Conservation (phyloP, 2,329 filamentous ascomycete genomes). For the Arthroderma sp. region DNA sequence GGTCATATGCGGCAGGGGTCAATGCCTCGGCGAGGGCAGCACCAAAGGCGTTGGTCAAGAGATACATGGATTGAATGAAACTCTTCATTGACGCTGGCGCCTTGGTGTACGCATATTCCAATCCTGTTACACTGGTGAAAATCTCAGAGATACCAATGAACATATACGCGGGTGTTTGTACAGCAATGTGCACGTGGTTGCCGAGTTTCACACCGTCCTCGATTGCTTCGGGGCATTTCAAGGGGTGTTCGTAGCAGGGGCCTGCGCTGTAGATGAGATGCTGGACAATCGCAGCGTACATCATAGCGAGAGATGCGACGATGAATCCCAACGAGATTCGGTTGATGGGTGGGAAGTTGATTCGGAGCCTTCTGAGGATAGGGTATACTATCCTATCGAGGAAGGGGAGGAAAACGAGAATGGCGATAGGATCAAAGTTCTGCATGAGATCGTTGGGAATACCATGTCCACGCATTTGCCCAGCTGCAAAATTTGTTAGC, state of each 20-base stretch:
- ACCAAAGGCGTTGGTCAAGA: constrained; percentile 46
- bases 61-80: constrained; percentile 43
- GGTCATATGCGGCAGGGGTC: constrained; percentile 48
- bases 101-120: constrained; percentile 64
- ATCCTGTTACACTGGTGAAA: constrained; percentile 51
- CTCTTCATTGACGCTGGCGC: constrained; percentile 57
- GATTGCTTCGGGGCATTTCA: constrained; percentile 19
- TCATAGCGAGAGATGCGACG: constrained; percentile 48
- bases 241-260: constrained; percentile 37
- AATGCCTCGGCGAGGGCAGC: constrained; percentile 49
- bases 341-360: constrained; percentile 62
- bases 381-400: constrained; percentile 60
- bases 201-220: constrained; percentile 21
- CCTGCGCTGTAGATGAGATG: constrained; percentile 40
- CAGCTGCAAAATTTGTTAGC: constrained; percentile 19
- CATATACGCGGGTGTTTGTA: constrained; percentile 33
- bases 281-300: constrained; percentile 47
- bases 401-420: constrained; percentile 63
- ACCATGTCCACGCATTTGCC: constrained; percentile 50
- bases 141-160: constrained; percentile 41
- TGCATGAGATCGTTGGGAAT: constrained; percentile 66
- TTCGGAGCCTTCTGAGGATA: constrained; percentile 45
- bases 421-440: constrained; percentile 62
- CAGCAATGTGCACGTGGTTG: constrained; percentile 33
- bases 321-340: constrained; percentile 60